phyloP scores from a whole-genome alignment of 805 yeast genomes.

The Yamadazyma phyllophila region DNA sequence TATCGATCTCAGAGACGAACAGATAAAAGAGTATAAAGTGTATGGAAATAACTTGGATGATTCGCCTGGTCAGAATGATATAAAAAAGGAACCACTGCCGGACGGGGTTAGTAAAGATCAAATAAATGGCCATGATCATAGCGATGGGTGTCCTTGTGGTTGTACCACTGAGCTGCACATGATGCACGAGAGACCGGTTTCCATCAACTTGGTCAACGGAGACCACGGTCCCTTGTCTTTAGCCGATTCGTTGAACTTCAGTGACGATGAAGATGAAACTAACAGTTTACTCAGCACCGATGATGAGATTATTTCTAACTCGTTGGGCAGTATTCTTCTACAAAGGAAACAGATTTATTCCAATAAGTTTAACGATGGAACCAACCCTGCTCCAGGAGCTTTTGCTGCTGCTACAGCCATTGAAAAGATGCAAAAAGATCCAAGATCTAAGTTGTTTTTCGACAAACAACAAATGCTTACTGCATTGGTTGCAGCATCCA shows the following conservation, averaged over 20 bases:
- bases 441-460: conserved; percentile 19
- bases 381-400: conserved; percentile 72
- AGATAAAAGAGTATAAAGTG: conserved; percentile 40
- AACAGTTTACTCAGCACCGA: conserved; percentile 29
- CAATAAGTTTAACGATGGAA: conserved; percentile 35
- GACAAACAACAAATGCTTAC: conserved; percentile 39
- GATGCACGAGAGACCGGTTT: conserved; percentile 62
- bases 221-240: conserved; percentile 33
- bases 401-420: conserved; percentile 61
- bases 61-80: neutral
- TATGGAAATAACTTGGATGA: neutral
- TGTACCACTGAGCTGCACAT: conserved; percentile 53
- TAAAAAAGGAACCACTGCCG: neutral
- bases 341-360: conserved; percentile 12
- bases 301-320: conserved; percentile 20
- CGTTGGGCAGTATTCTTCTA: conserved; percentile 13
- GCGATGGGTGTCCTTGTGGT: conserved; percentile 51
- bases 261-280: conserved; percentile 43
- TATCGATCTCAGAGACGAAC: conserved; percentile 63
- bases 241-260: conserved; percentile 40
- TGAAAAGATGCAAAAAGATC: conserved; percentile 49
- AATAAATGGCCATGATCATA: conserved; percentile 21
- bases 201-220: conserved; percentile 51
- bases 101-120: neutral
- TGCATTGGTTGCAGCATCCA: conserved; percentile 60